phyloP scores from a whole-genome alignment of 306 rosid genomes.

The Pyrus bretschneideri region DNA sequence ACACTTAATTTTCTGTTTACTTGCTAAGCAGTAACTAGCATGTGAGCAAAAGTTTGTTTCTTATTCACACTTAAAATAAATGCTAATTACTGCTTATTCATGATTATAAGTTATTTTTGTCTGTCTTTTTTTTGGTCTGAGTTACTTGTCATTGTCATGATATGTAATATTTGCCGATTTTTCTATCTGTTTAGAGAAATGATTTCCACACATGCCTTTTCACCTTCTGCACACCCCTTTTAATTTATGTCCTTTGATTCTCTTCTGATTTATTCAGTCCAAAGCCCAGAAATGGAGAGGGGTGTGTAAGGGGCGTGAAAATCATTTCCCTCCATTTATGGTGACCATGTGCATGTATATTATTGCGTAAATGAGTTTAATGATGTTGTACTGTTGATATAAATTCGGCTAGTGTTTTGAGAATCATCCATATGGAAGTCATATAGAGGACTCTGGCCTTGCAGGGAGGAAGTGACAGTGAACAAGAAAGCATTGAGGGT shows the following conservation, averaged over 20 bases:
- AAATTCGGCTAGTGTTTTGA: conserved; percentile 2
- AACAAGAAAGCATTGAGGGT: conserved; percentile 60
- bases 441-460: conserved; percentile 24
- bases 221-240: no score
- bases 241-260: no score
- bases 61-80: not conserved
- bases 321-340: not conserved
- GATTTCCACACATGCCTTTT: no score
- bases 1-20: no score
- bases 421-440: conserved; percentile 17
- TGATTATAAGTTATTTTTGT: not conserved
- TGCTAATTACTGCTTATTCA: not conserved
- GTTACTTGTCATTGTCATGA: not conserved
- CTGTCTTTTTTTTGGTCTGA: not conserved
- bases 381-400: not conserved
- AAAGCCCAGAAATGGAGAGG: no score
- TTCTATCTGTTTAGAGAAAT: not conserved
- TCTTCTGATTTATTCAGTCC: no score
- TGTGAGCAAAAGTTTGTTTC: not conserved
- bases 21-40: not conserved
- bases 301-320: no score
- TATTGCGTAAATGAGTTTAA: not conserved
- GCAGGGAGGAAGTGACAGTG: conserved; percentile 93
- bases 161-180: not conserved
- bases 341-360: not conserved